A percentile compares a stretch with the other conserved stretches of the same genome.
Conservation (phyloP, 208 protist genomes). For the Phytomonas serpens region DNA sequence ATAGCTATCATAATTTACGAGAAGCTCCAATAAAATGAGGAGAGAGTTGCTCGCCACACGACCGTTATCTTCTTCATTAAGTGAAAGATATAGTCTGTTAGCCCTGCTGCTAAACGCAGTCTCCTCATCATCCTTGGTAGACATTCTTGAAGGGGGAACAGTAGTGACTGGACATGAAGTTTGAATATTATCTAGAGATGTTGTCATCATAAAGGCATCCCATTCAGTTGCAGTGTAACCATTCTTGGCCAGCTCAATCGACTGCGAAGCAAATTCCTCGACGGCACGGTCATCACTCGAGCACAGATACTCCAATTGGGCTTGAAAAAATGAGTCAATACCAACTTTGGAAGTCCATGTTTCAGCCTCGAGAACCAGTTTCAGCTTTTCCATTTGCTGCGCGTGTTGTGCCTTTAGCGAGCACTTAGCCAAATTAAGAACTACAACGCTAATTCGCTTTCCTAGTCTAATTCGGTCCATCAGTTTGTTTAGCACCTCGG, state of each 20-base stretch:
- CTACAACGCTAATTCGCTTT: constrained; percentile 23
- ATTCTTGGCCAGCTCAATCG: constrained; percentile 8
- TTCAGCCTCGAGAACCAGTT: constrained; percentile 56
- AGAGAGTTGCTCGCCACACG: constrained; percentile 59
- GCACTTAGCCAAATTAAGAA: constrained; percentile 40
- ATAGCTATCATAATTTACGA: constrained; percentile 69
- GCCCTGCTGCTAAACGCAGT: constrained; percentile 15
- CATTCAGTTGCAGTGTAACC: not conserved
- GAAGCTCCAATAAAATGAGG: constrained; percentile 64
- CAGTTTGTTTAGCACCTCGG: constrained; percentile 14
- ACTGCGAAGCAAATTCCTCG: constrained; percentile 22
- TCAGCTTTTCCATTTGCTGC: constrained; percentile 49
- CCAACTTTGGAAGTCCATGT: constrained; percentile 47
- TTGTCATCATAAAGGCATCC: not conserved
- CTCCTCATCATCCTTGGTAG: constrained; percentile 12
- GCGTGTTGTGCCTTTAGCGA: constrained; percentile 51
- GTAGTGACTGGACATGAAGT: not conserved
- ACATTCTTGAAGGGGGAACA: not conserved
- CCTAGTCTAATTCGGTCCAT: constrained; percentile 16
- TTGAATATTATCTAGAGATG: not conserved
- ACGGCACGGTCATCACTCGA: constrained; percentile 26
- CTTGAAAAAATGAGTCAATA: constrained; percentile 49
- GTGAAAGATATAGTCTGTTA: constrained; percentile 30
- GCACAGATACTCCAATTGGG: constrained; percentile 53
- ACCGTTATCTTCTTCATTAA: constrained; percentile 35